A percentile compares a stretch with the other conserved stretches of the same genome.
phyloP scores from a whole-genome alignment of 306 rosid genomes.

The Trifolium dubium region DNA sequence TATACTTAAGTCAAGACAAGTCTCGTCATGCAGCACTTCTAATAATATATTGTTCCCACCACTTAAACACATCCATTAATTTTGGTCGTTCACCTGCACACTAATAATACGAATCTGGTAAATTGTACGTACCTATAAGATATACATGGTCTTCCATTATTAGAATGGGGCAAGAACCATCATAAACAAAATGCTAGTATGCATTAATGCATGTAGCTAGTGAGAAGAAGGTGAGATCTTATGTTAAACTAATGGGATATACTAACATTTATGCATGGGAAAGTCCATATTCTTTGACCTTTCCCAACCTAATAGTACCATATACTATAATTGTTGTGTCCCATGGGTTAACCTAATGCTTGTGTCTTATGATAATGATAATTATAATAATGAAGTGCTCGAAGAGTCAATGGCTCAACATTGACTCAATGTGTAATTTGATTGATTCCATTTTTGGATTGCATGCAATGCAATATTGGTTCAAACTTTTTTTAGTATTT shows the following conservation, averaged over 20 bases:
- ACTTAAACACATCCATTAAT: conserved; percentile 14
- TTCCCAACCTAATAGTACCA: conserved; percentile 38
- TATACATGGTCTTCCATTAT: conserved; percentile 37
- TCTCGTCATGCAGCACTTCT: conserved; percentile 37
- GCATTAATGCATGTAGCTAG: not conserved
- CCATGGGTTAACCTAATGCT: conserved; percentile 41
- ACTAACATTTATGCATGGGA: conserved; percentile 31
- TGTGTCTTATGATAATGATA: conserved; percentile 10
- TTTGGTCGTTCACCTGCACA: conserved; percentile 66
- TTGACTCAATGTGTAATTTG: not conserved
- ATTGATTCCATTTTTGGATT: conserved; percentile 31
- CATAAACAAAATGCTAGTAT: not conserved
- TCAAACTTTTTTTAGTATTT: not conserved
- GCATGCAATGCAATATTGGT: conserved; percentile 16
- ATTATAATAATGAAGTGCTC: not conserved
- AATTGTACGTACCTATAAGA: conserved; percentile 7
- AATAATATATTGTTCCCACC: conserved; percentile 31
- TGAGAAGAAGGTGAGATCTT: conserved; percentile 37
- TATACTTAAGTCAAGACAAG: conserved; percentile 14
- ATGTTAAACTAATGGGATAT: conserved; percentile 9
- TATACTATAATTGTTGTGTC: not conserved
- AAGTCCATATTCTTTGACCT: conserved; percentile 41
- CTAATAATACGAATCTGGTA: conserved; percentile 19
- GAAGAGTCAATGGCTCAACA: conserved; percentile 21
- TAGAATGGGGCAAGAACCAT: conserved; percentile 42